Evolutionary conservation across 2,329 filamentous ascomycete genomes (phyloP).

Genomic region (Fusarium sp.): DNA sequence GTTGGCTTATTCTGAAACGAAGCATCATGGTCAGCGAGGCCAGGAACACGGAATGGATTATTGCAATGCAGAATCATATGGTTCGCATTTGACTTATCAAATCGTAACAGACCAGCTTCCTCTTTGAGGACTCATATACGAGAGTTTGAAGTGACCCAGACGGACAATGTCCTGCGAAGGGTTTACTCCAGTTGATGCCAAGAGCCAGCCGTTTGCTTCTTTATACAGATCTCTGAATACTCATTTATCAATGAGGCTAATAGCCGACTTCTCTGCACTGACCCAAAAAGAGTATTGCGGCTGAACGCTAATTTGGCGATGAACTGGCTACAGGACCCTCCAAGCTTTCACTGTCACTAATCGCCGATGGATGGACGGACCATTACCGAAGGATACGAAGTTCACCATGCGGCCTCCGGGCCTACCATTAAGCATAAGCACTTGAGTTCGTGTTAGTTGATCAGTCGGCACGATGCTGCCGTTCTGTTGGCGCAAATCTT

Average conservation of each 20-base stretch:
- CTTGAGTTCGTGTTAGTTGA: conserved; percentile 23
- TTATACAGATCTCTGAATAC: neutral
- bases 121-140: conserved; percentile 15
- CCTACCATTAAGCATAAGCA: conserved; percentile 12
- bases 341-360: neutral
- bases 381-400: neutral
- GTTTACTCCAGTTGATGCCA: conserved; percentile 13
- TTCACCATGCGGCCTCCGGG: too few relatives aligned
- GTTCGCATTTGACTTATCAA: conserved; percentile 24
- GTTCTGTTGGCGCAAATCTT: conserved; percentile 10
- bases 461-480: conserved; percentile 3
- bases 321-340: neutral
- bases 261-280: conserved; percentile 9
- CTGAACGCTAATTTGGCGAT: conserved; percentile 17
- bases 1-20: conserved; percentile 8
- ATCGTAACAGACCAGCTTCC: conserved; percentile 24
- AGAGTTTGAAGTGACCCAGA: neutral
- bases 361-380: neutral
- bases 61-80: conserved; percentile 5
- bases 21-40: conserved; percentile 18
- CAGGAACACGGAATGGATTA: neutral
- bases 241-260: conserved; percentile 7
- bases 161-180: conserved; percentile 3
- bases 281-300: conserved; percentile 5
- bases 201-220: conserved; percentile 6